A percentile compares a stretch with the other conserved stretches of the same genome.
Conservation (phyloP, 768 basidiomycete genomes). For the Pleurotus pulmonarius region DNA sequence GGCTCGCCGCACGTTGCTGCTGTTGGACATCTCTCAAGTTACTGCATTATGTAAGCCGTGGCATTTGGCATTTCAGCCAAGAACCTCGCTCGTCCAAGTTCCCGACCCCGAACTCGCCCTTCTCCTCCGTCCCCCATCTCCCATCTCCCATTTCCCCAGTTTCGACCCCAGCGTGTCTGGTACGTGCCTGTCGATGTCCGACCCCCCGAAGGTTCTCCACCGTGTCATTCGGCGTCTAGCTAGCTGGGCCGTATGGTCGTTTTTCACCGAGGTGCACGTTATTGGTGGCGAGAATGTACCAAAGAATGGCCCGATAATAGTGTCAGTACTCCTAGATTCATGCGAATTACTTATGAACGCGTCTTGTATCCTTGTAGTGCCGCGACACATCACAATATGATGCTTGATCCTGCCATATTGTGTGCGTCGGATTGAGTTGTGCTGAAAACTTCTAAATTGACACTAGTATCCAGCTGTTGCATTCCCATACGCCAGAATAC, state of each 20-base stretch:
- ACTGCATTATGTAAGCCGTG: too few relatives aligned
- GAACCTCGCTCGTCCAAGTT: too few relatives aligned
- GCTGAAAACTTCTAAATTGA: slow-evolving; percentile 3
- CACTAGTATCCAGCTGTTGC: slow-evolving; percentile 53
- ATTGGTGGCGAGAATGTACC: slow-evolving; percentile 90
- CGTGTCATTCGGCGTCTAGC: slow-evolving; percentile 69
- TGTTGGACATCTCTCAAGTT: too few relatives aligned
- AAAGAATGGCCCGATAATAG: slow-evolving; percentile 82
- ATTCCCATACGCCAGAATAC: slow-evolving; percentile 75
- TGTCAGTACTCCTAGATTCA: slow-evolving; percentile 50
- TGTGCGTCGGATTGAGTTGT: slow-evolving; percentile 47
- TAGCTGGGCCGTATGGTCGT: slow-evolving; percentile 71
- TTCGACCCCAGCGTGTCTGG: too few relatives aligned
- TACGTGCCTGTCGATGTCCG: slow-evolving; percentile 18
- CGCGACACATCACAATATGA: slow-evolving; percentile 94
- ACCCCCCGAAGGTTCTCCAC: slow-evolving; percentile 50
- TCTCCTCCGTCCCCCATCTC: too few relatives aligned
- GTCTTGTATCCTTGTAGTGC: slow-evolving; percentile 39
- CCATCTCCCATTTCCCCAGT: too few relatives aligned
- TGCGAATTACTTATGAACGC: background rate
- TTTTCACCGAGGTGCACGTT: slow-evolving; percentile 86
- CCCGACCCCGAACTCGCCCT: too few relatives aligned
- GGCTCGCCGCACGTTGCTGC: too few relatives aligned
- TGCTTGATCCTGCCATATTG: slow-evolving; percentile 80
- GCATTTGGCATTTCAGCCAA: too few relatives aligned